Percentiles rank a stretch among this genome's conserved stretches.
Conservation (phyloP, 2,329 filamentous ascomycete species). For the Venturia carpophila region DNA sequence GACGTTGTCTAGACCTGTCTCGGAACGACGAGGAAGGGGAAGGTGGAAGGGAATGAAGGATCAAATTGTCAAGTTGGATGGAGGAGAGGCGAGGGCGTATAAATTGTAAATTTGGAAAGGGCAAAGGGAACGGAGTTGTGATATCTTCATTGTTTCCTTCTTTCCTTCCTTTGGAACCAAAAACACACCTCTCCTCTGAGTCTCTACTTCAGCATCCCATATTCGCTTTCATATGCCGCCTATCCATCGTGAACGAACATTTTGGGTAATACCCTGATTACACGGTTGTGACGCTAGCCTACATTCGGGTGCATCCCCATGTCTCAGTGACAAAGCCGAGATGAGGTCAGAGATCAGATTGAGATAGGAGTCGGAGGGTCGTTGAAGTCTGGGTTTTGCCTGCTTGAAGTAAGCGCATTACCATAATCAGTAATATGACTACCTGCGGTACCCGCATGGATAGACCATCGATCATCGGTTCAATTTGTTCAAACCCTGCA, state of each 20-base stretch:
- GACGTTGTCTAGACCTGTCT: background rate
- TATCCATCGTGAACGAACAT: background rate
- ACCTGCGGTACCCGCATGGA: too few relatives aligned
- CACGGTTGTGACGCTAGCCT: too few relatives aligned
- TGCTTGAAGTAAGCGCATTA: too few relatives aligned
- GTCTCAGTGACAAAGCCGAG: too few relatives aligned
- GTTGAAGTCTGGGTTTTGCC: too few relatives aligned
- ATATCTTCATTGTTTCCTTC: background rate
- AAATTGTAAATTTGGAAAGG: conserved; percentile 4
- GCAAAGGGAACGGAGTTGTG: background rate
- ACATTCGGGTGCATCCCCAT: too few relatives aligned
- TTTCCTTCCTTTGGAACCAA: background rate
- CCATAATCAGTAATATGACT: too few relatives aligned
- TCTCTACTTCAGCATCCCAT: too few relatives aligned
- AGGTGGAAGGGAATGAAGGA: background rate
- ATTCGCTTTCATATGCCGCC: background rate
- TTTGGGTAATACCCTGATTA: background rate
- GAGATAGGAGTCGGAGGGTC: too few relatives aligned
- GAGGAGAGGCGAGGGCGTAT: background rate
- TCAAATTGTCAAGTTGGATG: conserved; percentile 4
- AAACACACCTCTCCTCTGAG: too few relatives aligned
- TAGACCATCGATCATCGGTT: too few relatives aligned
- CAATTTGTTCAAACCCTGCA: background rate
- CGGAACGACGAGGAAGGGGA: background rate
- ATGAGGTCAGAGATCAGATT: too few relatives aligned